Conservation (phyloP, 2,329 filamentous ascomycete genomes). For the Colletotrichum godetiae region DNA sequence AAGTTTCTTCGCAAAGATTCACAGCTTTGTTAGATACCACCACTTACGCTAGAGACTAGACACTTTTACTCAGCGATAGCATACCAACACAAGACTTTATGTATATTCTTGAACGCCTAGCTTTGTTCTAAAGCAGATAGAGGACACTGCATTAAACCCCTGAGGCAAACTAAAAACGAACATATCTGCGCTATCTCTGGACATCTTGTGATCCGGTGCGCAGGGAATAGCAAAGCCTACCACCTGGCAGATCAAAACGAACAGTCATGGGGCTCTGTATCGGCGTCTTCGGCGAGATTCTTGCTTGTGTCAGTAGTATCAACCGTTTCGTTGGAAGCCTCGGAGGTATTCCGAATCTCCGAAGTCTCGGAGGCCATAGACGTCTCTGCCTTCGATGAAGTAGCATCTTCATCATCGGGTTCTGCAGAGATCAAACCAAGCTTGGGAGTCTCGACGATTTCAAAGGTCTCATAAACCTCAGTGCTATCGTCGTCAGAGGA, state of each 20-base stretch:
- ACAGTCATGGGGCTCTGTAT: not conserved
- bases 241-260: not conserved
- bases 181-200: too few relatives aligned
- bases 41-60: conserved; percentile 38
- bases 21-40: conserved; percentile 44
- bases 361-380: not conserved
- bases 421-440: not conserved
- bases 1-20: conserved; percentile 40
- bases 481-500: not conserved
- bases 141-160: conserved; percentile 38
- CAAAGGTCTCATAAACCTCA: not conserved
- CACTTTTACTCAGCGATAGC: too few relatives aligned
- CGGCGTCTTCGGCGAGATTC: not conserved
- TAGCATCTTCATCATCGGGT: not conserved
- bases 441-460: not conserved
- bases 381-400: not conserved
- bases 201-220: not conserved
- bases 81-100: too few relatives aligned
- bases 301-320: not conserved
- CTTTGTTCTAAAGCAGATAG: too few relatives aligned
- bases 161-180: too few relatives aligned
- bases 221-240: too few relatives aligned
- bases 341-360: not conserved
- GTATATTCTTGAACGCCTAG: too few relatives aligned
- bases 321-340: not conserved